Percentiles rank a stretch among this genome's conserved stretches.
phyloP scores from a whole-genome alignment of 768 basidiomycete genomes.

The Hypholoma fasciculare region DNA sequence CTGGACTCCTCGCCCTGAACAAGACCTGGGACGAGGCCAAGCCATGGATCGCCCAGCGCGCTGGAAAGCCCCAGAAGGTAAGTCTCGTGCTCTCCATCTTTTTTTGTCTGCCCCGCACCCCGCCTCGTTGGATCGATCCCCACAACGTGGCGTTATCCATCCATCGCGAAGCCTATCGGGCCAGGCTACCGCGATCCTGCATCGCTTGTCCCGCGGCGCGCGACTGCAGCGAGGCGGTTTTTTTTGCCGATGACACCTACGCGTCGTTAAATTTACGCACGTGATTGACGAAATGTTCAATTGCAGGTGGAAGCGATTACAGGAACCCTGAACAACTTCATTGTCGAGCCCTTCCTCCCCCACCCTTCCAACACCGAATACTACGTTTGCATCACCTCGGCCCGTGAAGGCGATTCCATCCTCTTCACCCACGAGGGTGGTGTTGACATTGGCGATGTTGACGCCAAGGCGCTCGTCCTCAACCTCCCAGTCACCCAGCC shows the following conservation, averaged over 20 bases:
- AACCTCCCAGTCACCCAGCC: slow-evolving; percentile 69
- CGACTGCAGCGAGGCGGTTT: slow-evolving; percentile 1
- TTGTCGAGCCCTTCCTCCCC: slow-evolving; percentile 98
- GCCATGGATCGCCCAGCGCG: slow-evolving; percentile 83
- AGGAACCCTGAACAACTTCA: slow-evolving; percentile 97
- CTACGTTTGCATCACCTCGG: slow-evolving; percentile 97
- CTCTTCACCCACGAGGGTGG: slow-evolving; percentile 99
- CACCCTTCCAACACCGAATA: slow-evolving; percentile 93
- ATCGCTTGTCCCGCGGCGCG: background rate
- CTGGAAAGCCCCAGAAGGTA: slow-evolving; percentile 92
- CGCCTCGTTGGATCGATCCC: slow-evolving; percentile 10
- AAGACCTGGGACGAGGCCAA: slow-evolving; percentile 88
- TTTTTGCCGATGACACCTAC: slow-evolving; percentile 5
- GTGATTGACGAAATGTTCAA: slow-evolving; percentile 18
- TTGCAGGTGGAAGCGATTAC: slow-evolving; percentile 85
- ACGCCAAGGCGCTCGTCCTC: slow-evolving; percentile 93
- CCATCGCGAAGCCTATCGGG: slow-evolving; percentile 14
- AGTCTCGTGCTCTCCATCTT: slow-evolving; percentile 25
- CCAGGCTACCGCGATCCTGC: background rate
- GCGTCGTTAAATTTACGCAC: slow-evolving; percentile 19
- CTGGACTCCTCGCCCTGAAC: slow-evolving; percentile 92
- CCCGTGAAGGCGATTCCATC: slow-evolving; percentile 91
- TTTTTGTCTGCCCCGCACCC: slow-evolving; percentile 8
- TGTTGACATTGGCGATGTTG: slow-evolving; percentile 98
- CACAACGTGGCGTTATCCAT: slow-evolving; percentile 18